Conservation (phyloP, 2,329 filamentous ascomycete species). For the Colletotrichum tamarilloi region DNA sequence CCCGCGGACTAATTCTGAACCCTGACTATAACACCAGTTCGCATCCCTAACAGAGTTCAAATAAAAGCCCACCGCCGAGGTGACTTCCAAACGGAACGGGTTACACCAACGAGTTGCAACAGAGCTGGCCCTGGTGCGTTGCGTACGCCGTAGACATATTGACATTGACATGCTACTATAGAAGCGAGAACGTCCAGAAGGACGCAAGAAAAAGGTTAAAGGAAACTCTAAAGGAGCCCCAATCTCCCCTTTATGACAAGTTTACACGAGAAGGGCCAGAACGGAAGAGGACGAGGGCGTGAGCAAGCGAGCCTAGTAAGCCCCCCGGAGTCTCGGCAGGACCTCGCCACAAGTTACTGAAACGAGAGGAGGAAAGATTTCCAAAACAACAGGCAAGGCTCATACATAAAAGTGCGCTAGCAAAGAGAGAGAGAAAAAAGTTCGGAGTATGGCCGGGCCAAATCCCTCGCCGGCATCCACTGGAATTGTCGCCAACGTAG, state of each 20-base stretch:
- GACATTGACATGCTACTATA: neutral
- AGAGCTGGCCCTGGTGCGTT: neutral
- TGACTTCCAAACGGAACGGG: conserved; percentile 5
- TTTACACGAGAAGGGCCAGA: neutral
- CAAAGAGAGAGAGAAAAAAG: neutral
- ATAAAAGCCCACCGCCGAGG: neutral
- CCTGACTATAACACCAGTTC: neutral
- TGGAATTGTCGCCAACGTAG: neutral
- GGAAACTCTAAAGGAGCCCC: conserved; percentile 17
- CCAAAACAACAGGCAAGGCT: neutral
- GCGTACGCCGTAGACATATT: neutral
- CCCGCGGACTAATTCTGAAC: neutral
- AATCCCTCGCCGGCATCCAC: neutral
- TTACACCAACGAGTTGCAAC: neutral
- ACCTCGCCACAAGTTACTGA: conserved; percentile 17
- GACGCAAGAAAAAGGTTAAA: conserved; percentile 10
- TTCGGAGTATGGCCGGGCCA: neutral
- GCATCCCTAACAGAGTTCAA: conserved; percentile 2
- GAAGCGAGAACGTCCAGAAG: neutral
- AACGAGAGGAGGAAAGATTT: neutral
- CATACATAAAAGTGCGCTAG: neutral
- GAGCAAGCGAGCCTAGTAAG: neutral
- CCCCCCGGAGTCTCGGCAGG: neutral
- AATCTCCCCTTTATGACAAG: conserved; percentile 20
- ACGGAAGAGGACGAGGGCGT: neutral